Evolutionary conservation across 2,329 filamentous ascomycete genomes (phyloP).

Genomic region (Monosporascus sp.): DNA sequence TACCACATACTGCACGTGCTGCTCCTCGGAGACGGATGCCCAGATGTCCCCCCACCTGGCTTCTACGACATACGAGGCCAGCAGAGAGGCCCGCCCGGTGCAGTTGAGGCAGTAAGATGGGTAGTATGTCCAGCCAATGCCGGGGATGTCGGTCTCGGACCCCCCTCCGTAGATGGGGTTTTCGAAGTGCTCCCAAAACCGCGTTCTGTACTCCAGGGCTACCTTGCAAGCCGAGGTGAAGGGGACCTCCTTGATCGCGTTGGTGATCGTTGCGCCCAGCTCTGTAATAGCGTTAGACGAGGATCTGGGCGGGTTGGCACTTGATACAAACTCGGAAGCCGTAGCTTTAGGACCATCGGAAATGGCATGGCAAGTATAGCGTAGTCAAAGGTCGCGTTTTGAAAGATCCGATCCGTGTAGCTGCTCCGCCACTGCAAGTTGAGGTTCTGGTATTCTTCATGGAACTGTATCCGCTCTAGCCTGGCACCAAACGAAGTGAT

Average conservation of each 20-base stretch:
- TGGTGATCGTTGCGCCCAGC: slow-evolving; percentile 36
- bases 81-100: slow-evolving; percentile 55
- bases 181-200: slow-evolving; percentile 51
- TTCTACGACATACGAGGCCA: slow-evolving; percentile 50
- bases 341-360: slow-evolving; percentile 57
- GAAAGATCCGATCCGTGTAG: slow-evolving; percentile 31
- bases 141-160: slow-evolving; percentile 54
- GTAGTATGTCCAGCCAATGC: slow-evolving; percentile 60
- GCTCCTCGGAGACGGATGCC: slow-evolving; percentile 45
- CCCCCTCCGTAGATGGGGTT: slow-evolving; percentile 61
- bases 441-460: slow-evolving; percentile 46
- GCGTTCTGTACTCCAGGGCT: slow-evolving; percentile 61
- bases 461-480: slow-evolving; percentile 52
- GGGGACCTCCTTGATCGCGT: slow-evolving; percentile 42
- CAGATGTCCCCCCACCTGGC: slow-evolving; percentile 36
- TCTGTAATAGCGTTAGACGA: slow-evolving; percentile 4
- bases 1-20: slow-evolving; percentile 59
- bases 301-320: background rate
- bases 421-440: slow-evolving; percentile 52
- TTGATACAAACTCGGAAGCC: slow-evolving; percentile 36
- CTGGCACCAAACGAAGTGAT: slow-evolving; percentile 51
- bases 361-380: slow-evolving; percentile 62
- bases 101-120: slow-evolving; percentile 62
- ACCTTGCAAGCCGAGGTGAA: slow-evolving; percentile 51
- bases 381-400: slow-evolving; percentile 57